phyloP scores from a whole-genome alignment of 768 basidiomycete genomes.

The Lepiota venenata region DNA sequence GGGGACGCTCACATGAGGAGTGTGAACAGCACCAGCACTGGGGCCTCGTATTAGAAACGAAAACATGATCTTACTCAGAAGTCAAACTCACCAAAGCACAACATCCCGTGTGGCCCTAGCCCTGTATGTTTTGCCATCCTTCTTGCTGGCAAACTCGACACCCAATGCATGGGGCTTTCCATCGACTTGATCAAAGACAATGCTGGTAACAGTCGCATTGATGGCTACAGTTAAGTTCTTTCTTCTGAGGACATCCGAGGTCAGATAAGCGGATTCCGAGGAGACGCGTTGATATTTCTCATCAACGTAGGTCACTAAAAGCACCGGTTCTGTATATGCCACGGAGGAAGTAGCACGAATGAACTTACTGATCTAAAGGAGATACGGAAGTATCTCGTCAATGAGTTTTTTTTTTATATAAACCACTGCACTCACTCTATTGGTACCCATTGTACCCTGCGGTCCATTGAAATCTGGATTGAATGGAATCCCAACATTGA shows the following conservation, averaged over 20 bases:
- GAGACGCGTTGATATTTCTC: constrained; percentile 51
- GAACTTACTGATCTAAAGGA: constrained; percentile 40
- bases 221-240: constrained; percentile 64
- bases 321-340: neutral
- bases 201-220: constrained; percentile 51
- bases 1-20: constrained; percentile 44
- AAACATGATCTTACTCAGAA: neutral
- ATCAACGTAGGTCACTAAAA: constrained; percentile 68
- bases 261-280: constrained; percentile 66
- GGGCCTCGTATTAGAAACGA: neutral
- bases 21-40: constrained; percentile 41
- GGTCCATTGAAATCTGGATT: constrained; percentile 62
- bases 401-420: neutral
- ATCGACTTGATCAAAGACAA: constrained; percentile 45
- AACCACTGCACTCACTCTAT: constrained; percentile 40
- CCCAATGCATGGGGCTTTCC: constrained; percentile 48
- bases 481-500: constrained; percentile 51
- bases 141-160: constrained; percentile 51
- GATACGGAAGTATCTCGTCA: neutral
- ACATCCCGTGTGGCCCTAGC: constrained; percentile 56
- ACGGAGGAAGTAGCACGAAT: neutral
- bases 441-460: constrained; percentile 56
- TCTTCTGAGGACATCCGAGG: constrained; percentile 55
- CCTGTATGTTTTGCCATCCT: constrained; percentile 35
- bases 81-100: constrained; percentile 49